phyloP scores from a whole-genome alignment of 148 eudicot genomes.

The Agrostemma githago region DNA sequence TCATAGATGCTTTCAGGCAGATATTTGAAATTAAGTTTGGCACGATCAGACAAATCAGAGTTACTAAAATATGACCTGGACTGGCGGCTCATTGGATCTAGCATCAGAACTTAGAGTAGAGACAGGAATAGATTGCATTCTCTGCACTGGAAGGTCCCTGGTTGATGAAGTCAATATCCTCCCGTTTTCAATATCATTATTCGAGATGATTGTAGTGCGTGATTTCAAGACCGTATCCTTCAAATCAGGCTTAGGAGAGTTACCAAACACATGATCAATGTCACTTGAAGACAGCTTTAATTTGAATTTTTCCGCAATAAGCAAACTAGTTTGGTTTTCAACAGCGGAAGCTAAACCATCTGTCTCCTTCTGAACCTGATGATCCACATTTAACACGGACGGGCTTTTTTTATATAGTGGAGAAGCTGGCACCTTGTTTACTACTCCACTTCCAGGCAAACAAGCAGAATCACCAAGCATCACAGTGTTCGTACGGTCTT shows the following conservation, averaged over 20 bases:
- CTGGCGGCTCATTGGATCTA: constrained; percentile 23
- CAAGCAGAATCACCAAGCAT: constrained; percentile 18
- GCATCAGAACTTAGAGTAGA: constrained; percentile 26
- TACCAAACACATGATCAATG: constrained; percentile 8
- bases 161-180: constrained; percentile 15
- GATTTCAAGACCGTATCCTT: constrained; percentile 20
- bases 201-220: constrained; percentile 7
- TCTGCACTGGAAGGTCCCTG: constrained; percentile 14
- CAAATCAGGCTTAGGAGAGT: constrained; percentile 19
- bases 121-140: constrained; percentile 18
- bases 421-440: constrained; percentile 28
- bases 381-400: constrained; percentile 19
- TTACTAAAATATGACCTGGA: constrained; percentile 30
- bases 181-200: constrained; percentile 20
- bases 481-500: constrained; percentile 17
- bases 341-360: constrained; percentile 18
- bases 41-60: background rate
- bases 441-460: constrained; percentile 27
- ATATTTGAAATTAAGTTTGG: background rate
- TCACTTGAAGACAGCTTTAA: constrained; percentile 25
- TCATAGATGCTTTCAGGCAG: background rate
- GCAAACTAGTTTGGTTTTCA: constrained; percentile 25
- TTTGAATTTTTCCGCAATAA: constrained; percentile 12
- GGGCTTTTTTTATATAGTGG: constrained; percentile 25
- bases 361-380: constrained; percentile 24